phyloP scores from a whole-genome alignment of 1,284 basidiomycete genomes.

The Earliella scabrosa region DNA sequence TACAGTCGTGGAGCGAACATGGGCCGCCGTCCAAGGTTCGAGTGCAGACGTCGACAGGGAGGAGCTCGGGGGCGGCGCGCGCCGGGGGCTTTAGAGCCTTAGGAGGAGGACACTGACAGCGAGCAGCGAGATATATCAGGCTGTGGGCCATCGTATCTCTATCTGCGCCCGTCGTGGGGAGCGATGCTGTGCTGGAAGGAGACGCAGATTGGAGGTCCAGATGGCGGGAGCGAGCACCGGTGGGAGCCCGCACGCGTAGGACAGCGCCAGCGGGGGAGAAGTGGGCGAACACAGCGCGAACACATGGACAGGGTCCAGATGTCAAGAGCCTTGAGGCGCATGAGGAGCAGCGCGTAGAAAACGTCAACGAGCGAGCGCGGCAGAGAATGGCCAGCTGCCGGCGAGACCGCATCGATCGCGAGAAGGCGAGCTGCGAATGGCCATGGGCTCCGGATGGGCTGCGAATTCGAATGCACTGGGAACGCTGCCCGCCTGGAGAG shows the following conservation, averaged over 20 bases:
- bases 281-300: too few species aligned
- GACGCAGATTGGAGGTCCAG: slow-evolving; percentile 20
- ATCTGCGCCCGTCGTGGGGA: slow-evolving; percentile 4
- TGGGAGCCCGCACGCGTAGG: slow-evolving; percentile 1
- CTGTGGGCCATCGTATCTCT: slow-evolving; percentile 5
- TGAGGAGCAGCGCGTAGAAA: slow-evolving; percentile 1
- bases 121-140: slow-evolving; percentile 14
- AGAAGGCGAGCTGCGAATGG: too few species aligned
- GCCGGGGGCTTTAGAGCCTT: slow-evolving; percentile 16
- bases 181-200: slow-evolving; percentile 15
- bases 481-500: slow-evolving; percentile 12
- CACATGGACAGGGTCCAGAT: slow-evolving; percentile 12
- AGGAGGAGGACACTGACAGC: slow-evolving; percentile 7
- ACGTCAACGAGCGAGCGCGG: neutral
- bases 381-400: slow-evolving; percentile 3
- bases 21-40: slow-evolving; percentile 5
- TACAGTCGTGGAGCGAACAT: slow-evolving; percentile 13
- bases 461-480: too few species aligned
- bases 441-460: too few species aligned
- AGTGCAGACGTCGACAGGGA: neutral
- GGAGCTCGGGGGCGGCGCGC: slow-evolving; percentile 3
- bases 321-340: slow-evolving; percentile 4
- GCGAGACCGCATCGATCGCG: slow-evolving; percentile 11
- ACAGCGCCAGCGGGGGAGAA: too few species aligned
- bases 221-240: slow-evolving; percentile 11